These are phyloP conservation scores for Limonomyces culmigenus DNA, from an alignment of 1,284 basidiomycete species.

Conservation along the genomic window DNA sequence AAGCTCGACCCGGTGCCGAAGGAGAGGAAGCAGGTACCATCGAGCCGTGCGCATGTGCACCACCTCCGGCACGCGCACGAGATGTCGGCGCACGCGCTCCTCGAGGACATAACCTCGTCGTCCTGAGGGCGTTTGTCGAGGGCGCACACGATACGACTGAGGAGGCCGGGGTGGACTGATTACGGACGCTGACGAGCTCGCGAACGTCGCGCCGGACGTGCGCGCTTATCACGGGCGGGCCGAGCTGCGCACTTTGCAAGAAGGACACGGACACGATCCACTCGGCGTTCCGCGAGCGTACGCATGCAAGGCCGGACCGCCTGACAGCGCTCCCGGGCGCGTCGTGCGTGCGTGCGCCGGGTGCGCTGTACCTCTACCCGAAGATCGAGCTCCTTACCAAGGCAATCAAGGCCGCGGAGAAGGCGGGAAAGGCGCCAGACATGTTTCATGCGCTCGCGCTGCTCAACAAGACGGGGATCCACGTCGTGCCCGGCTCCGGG, in stretches of 20 bases:
- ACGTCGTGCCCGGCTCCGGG: slow-evolving; percentile 81
- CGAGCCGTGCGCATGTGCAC: slow-evolving; percentile 61
- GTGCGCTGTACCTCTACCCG: slow-evolving; percentile 83
- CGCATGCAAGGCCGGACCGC: slow-evolving; percentile 53
- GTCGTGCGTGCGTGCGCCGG: slow-evolving; percentile 76
- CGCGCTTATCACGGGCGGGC: no score
- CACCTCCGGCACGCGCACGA: slow-evolving; percentile 76
- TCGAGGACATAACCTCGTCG: slow-evolving; percentile 55
- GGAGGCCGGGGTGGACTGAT: slow-evolving; percentile 11
- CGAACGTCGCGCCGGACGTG: no score
- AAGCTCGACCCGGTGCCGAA: slow-evolving; percentile 18
- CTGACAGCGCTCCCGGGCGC: slow-evolving; percentile 70
- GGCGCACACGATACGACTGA: slow-evolving; percentile 30
- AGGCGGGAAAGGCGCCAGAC: slow-evolving; percentile 67
- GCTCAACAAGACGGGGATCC: slow-evolving; percentile 83
- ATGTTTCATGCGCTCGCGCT: slow-evolving; percentile 75
- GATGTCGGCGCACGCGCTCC: slow-evolving; percentile 63
- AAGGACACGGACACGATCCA: slow-evolving; percentile 72
- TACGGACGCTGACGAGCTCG: no score
- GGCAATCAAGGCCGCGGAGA: slow-evolving; percentile 28
- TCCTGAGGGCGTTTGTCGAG: slow-evolving; percentile 46
- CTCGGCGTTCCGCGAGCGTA: slow-evolving; percentile 55
- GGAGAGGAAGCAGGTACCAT: slow-evolving; percentile 17
- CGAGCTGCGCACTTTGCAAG: slow-evolving; percentile 65
- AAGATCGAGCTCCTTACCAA: slow-evolving; percentile 46